phyloP scores from a whole-genome alignment of 1,284 basidiomycete genomes.

The Fomitopsis palustris region DNA sequence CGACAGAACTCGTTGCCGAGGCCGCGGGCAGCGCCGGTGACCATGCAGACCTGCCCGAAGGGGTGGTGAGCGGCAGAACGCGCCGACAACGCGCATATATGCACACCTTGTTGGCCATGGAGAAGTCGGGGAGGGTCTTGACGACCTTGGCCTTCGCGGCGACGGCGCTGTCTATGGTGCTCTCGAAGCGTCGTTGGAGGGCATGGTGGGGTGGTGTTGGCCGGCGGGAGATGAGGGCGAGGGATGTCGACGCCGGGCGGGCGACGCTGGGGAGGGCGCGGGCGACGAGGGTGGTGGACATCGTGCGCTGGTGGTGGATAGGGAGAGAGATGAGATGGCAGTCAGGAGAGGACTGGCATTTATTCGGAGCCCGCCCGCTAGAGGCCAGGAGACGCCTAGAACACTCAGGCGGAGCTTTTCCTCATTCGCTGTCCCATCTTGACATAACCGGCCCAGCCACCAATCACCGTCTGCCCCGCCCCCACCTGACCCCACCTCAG shows the following conservation, averaged over 20 bases:
- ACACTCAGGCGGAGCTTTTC: neutral
- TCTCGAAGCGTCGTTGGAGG: slow-evolving; percentile 22
- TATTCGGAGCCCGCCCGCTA: slow-evolving; percentile 11
- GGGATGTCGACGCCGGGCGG: slow-evolving; percentile 12
- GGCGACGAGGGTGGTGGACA: slow-evolving; percentile 10
- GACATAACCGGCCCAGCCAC: neutral
- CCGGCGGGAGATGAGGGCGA: slow-evolving; percentile 7
- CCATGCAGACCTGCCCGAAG: slow-evolving; percentile 71
- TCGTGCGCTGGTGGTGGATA: slow-evolving; percentile 7
- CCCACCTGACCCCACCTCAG: neutral
- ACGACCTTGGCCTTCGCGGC: slow-evolving; percentile 27
- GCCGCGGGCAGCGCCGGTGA: slow-evolving; percentile 94
- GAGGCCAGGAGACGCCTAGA: neutral
- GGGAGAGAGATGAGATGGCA: slow-evolving; percentile 4
- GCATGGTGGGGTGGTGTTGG: slow-evolving; percentile 6
- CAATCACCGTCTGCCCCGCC: slow-evolving; percentile 2
- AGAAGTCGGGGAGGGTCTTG: slow-evolving; percentile 58
- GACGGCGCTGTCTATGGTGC: slow-evolving; percentile 13
- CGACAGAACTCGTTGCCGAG: slow-evolving; percentile 87
- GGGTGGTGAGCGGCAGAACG: slow-evolving; percentile 1
- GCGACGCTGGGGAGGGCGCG: slow-evolving; percentile 10
- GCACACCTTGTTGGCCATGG: slow-evolving; percentile 64
- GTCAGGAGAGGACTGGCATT: slow-evolving; percentile 9
- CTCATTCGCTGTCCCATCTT: neutral
- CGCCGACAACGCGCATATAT: neutral